phyloP scores from a whole-genome alignment of 306 rosid genomes.

The Prunus dulcis region DNA sequence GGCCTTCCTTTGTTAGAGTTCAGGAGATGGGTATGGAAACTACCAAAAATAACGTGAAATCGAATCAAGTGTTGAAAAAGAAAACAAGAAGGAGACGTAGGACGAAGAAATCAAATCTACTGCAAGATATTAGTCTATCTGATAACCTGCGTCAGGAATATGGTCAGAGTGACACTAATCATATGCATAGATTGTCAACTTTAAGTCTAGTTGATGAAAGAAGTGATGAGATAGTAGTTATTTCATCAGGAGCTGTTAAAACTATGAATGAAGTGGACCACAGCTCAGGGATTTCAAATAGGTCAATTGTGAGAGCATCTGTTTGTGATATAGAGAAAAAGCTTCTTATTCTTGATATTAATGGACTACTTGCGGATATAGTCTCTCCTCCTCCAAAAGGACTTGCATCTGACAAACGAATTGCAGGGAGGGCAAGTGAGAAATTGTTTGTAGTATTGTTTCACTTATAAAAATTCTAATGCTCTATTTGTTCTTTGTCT shows the following conservation, averaged over 20 bases:
- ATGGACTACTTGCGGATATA: constrained; percentile 76
- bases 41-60: constrained; percentile 2
- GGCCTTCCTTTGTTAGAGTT: constrained; percentile 15
- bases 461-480: background rate
- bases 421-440: constrained; percentile 56
- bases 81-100: constrained; percentile 19
- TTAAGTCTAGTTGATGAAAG: constrained; percentile 12
- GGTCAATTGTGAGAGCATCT: constrained; percentile 32
- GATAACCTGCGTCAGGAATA: constrained; percentile 25
- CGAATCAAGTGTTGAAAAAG: constrained; percentile 15
- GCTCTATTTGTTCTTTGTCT: background rate
- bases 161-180: constrained; percentile 12
- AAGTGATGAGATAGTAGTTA: constrained; percentile 9
- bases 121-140: constrained; percentile 13
- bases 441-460: constrained; percentile 5
- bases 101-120: constrained; percentile 19
- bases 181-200: constrained; percentile 19
- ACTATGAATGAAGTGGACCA: constrained; percentile 22
- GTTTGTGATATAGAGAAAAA: constrained; percentile 40
- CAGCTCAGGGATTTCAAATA: constrained; percentile 14
- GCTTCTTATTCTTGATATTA: constrained; percentile 82
- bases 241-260: constrained; percentile 16
- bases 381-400: constrained; percentile 55
- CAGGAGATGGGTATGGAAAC: constrained; percentile 15
- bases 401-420: constrained; percentile 44